Base-by-base conservation (phyloP, 2,329 filamentous ascomycete genomes). In the Sarocladium strictum region DNA sequence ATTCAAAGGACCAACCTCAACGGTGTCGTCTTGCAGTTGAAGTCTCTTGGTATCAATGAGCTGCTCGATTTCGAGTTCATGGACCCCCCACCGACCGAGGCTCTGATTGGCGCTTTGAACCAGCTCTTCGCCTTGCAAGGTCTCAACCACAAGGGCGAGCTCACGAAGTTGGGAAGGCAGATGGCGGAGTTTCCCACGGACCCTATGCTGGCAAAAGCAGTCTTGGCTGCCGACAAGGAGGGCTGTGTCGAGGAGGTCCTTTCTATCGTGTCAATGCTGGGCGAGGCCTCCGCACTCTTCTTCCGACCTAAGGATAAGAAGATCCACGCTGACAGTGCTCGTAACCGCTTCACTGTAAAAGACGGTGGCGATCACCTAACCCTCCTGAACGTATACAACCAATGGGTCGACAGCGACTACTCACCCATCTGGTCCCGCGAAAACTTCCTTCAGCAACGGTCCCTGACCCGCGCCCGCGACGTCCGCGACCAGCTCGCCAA, bases 231-330 rank as follows among this genome's bases (percentile, higher is more conserved):
- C 0, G 89, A 94, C 69, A 88, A 90, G 62, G 88, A 93, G 61
- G 89, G 89, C n/a, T 97, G 93, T 62, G 90, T 96, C 0, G 90
- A 96, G 57, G 94, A 99, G 70, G 84, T 97, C 0, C 76, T 99
- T 15, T 91, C 89, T 0, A 90, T 97, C 50, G 90, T 97, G n/a
- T 85, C 92, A 40, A 96, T 97, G 89, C 80, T 97, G 1, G 85
- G 88, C 57, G 94, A 97, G 72, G 84, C 89, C 1, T 90, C 87
- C 3, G 86, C 91, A 0, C 80, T 99, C 4, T 99, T 97, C 76
- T 96, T 95, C 78, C 81, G 91, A 0, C 92, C 94, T 19, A 96
- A 97, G 67, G 92, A 99, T 72, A 97, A 97, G 76, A 96, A 96
- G 69, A 87, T 97, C 26, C 90, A 97, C 64, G 94, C 94, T 12